Percentiles rank a stretch among this genome's conserved stretches.
phyloP scores from a whole-genome alignment of 2,329 filamentous ascomycete genomes.

The Aureobasidium namibiae region DNA sequence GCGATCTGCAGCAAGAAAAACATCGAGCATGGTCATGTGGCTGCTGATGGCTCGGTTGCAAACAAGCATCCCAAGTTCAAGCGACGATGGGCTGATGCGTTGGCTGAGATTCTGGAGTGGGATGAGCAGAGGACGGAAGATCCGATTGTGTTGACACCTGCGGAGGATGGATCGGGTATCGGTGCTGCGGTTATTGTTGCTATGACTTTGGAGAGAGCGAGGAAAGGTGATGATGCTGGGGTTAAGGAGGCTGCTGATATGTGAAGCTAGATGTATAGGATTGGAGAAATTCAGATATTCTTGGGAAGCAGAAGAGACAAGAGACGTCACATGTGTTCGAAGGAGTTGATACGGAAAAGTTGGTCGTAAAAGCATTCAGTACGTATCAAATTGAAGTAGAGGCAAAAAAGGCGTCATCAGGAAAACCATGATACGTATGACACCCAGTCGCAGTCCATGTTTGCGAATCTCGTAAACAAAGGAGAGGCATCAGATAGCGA shows the following conservation, averaged over 20 bases:
- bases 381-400: neutral
- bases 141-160: conserved; percentile 30
- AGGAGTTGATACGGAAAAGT: neutral
- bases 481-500: neutral
- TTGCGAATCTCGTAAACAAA: neutral
- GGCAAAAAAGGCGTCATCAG: neutral
- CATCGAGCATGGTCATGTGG: conserved; percentile 27
- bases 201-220: conserved; percentile 24
- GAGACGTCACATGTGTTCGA: neutral
- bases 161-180: conserved; percentile 34
- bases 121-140: conserved; percentile 22
- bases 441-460: neutral
- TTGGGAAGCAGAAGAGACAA: no score
- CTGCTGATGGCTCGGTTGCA: conserved; percentile 32
- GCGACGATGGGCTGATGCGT: conserved; percentile 31
- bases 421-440: neutral
- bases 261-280: no score
- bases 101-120: conserved; percentile 33
- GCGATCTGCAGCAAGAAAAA: conserved; percentile 29
- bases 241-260: conserved; percentile 2
- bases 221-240: conserved; percentile 13
- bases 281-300: no score
- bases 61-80: conserved; percentile 37
- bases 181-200: conserved; percentile 30
- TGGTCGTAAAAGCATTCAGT: neutral